Evolutionary conservation across 2,329 filamentous ascomycete species (phyloP).

Genomic region (Claviceps maximensis): DNA sequence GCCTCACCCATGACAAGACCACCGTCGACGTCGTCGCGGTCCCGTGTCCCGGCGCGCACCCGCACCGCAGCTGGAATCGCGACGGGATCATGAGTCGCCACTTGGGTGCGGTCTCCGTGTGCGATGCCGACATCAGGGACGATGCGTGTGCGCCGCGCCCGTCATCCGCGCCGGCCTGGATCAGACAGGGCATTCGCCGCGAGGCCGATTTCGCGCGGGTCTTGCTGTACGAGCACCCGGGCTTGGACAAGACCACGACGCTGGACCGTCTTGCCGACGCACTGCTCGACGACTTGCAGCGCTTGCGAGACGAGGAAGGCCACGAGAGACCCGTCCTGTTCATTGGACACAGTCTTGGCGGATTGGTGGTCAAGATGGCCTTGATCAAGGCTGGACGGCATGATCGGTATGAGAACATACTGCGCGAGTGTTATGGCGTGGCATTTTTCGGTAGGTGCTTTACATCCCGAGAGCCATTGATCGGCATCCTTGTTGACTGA

Average conservation of each 20-base stretch:
- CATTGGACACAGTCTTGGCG: conserved; percentile 48
- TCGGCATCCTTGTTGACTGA: too few relatives aligned
- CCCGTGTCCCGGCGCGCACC: conserved; percentile 39
- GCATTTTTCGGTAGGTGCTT: conserved; percentile 47
- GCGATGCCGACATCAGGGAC: conserved; percentile 19
- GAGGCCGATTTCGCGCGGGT: conserved; percentile 35
- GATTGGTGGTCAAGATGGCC: conserved; percentile 44
- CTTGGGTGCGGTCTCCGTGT: conserved; percentile 29
- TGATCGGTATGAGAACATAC: conserved; percentile 27
- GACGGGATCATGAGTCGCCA: conserved; percentile 35
- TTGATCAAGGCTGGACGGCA: conserved; percentile 32
- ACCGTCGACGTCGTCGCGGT: conserved; percentile 40
- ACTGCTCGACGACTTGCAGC: conserved; percentile 29
- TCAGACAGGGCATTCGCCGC: conserved; percentile 37
- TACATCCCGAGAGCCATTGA: too few relatives aligned
- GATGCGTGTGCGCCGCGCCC: conserved; percentile 11
- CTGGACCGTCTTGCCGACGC: conserved; percentile 32
- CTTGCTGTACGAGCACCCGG: conserved; percentile 37
- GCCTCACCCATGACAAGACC: conserved; percentile 35
- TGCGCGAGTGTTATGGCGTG: conserved; percentile 45
- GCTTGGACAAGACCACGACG: conserved; percentile 26
- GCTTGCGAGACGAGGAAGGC: conserved; percentile 20
- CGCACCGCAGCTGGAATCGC: conserved; percentile 39
- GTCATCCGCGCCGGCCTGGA: conserved; percentile 29
- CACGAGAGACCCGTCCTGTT: conserved; percentile 41